Base-by-base conservation (phyloP, 345 rosid genomes). In the Aethionema arabicum region DNA sequence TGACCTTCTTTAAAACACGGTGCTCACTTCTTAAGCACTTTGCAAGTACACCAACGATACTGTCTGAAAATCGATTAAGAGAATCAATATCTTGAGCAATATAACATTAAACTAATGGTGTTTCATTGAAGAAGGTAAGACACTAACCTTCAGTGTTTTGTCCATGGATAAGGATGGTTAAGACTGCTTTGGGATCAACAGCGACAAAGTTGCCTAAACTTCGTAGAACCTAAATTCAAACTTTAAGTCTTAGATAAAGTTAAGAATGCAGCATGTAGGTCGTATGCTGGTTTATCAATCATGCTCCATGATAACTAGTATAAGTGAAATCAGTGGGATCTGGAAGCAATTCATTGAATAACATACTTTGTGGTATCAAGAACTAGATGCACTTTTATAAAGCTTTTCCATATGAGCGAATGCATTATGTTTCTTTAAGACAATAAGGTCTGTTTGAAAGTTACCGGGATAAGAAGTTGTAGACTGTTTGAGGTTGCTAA, bases 11-110 rank as follows among this genome's bases (percentile, higher is more conserved):
- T 74, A 90, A 65, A 50, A 93, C 95, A 44, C 89, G 80, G 66
- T 93, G 96, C 76, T 93, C 96, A 50, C 90, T 84, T 79, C 82
- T 87, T 81, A 90, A 80, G 72, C 96, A 87, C 76, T 90, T 90
- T 36, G 80, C 80, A 8, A 93, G 82, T 41, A 84, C 97, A 55
- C 70, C 76, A 59, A 85, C 60, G 52, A 81, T 77, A 57, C 68
- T 78, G 74, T 74, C 97, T 89, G 91, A 51, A 65, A 49, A 61
- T 30, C 52, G 32, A 73, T 44, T 47, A 11, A 49, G 57, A 32
- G 58, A 5, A 43, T 72, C 56, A 67, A 56, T 46, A 42, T 56
- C 33, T 68, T 35, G 59, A 51, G 57, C 31, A 59, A 11, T 42
- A 42, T 30, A 43, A 7, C 40, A 42, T 43, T n/a, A 77, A 41